Conservation (phyloP, 345 rosid genomes). For the Schrenkiella parvula region DNA sequence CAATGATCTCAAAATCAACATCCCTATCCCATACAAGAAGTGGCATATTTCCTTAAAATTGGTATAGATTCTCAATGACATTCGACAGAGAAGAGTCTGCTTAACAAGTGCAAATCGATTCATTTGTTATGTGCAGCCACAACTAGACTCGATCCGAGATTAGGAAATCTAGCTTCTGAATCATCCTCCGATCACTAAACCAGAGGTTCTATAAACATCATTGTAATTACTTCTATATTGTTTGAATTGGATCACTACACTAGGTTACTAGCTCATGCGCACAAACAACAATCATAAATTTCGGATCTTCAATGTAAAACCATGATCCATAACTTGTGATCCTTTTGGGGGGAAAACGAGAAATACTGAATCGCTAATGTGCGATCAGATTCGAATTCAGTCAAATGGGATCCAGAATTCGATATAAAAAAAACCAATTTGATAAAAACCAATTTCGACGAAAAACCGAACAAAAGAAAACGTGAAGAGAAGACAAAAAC, state of each 20-base stretch:
- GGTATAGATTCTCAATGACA: neutral
- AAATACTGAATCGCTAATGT: neutral
- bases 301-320: conserved; percentile 1
- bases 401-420: conserved; percentile 18
- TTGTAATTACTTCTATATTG: neutral
- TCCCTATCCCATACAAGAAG: conserved; percentile 40
- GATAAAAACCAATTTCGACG: neutral
- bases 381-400: conserved; percentile 14
- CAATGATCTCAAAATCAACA: conserved; percentile 79
- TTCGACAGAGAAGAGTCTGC: neutral
- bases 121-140: neutral
- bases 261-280: neutral
- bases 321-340: conserved; percentile 1
- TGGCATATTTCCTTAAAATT: neutral
- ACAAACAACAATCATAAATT: conserved; percentile 9
- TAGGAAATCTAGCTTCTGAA: neutral
- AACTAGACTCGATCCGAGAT: neutral
- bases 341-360: neutral
- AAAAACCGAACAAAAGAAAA: neutral
- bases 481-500: neutral
- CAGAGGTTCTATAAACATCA: neutral
- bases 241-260: neutral
- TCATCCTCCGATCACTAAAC: neutral
- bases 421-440: neutral
- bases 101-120: neutral